Evolutionary conservation across 306 rosid genomes (phyloP).

Genomic region (Prunus campanulata): DNA sequence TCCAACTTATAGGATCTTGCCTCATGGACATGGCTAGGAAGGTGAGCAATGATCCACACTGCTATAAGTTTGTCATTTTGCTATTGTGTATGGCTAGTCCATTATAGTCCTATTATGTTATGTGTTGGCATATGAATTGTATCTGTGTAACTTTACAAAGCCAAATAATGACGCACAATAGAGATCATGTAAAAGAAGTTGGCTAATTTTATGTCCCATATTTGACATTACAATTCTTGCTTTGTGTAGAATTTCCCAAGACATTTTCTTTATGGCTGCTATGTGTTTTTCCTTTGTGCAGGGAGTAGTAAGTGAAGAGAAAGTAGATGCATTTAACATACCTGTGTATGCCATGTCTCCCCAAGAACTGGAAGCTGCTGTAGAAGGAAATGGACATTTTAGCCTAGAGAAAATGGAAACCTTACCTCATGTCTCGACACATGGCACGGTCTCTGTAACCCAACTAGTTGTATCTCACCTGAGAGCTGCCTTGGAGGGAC

Average conservation of each 20-base stretch:
- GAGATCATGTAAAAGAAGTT: too few species aligned
- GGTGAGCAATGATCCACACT: slow-evolving; percentile 18
- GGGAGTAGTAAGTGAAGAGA: slow-evolving; percentile 2
- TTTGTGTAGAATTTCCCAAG: background rate
- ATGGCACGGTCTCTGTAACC: background rate
- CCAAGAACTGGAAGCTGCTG: background rate
- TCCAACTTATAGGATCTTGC: slow-evolving; percentile 12
- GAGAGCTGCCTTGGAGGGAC: background rate
- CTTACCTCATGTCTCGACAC: background rate
- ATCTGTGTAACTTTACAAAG: background rate
- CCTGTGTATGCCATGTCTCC: slow-evolving; percentile 2
- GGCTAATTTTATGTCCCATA: too few species aligned
- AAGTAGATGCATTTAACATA: background rate
- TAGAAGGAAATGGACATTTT: slow-evolving; percentile 5
- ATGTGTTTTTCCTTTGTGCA: background rate
- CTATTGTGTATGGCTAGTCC: background rate
- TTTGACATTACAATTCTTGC: background rate
- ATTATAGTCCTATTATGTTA: background rate
- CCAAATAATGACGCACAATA: too few species aligned
- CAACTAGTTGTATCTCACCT: background rate
- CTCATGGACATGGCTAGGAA: slow-evolving; percentile 37
- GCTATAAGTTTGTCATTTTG: too few species aligned
- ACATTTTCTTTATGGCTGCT: background rate
- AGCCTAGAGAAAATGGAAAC: background rate
- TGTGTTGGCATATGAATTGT: background rate